These are phyloP conservation scores for Batrachochytrium dendrobatidis DNA, from an alignment of 371 early-diverging fungal genomes.

Conservation along the genomic window DNA sequence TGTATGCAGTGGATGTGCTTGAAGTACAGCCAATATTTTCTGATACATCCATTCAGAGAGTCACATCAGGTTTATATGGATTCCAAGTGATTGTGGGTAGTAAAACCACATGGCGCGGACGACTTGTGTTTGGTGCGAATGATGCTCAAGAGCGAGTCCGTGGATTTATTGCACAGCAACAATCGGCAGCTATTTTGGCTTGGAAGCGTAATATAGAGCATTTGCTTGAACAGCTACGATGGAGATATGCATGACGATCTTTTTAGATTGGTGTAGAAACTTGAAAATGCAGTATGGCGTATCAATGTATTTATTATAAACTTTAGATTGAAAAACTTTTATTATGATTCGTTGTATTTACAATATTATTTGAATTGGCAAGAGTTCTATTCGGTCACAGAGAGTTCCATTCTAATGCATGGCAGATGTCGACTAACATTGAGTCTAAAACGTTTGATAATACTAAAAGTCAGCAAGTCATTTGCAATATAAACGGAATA, in stretches of 20 bases:
- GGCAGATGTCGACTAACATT: conserved; percentile 7
- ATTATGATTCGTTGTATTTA: no score
- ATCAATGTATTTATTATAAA: no score
- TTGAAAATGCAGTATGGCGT: no score
- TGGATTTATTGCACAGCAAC: background rate
- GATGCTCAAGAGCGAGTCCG: background rate
- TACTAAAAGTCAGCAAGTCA: background rate
- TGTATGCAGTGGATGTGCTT: background rate
- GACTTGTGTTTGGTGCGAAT: background rate
- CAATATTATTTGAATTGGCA: no score
- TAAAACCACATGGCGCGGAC: background rate
- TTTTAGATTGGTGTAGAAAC: no score
- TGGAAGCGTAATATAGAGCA: background rate
- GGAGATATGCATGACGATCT: background rate
- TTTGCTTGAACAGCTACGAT: background rate
- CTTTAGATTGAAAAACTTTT: no score
- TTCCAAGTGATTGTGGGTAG: background rate
- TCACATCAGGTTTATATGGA: background rate
- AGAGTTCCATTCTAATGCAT: conserved; percentile 6
- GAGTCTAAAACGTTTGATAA: background rate
- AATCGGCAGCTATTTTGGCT: background rate
- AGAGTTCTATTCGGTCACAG: no score
- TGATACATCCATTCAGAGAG: background rate
- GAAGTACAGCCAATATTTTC: background rate
- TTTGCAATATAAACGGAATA: background rate